Percentiles rank a stretch among this genome's conserved stretches.
Conservation (phyloP, 768 basidiomycete species). For the Lyophyllum shimeji region DNA sequence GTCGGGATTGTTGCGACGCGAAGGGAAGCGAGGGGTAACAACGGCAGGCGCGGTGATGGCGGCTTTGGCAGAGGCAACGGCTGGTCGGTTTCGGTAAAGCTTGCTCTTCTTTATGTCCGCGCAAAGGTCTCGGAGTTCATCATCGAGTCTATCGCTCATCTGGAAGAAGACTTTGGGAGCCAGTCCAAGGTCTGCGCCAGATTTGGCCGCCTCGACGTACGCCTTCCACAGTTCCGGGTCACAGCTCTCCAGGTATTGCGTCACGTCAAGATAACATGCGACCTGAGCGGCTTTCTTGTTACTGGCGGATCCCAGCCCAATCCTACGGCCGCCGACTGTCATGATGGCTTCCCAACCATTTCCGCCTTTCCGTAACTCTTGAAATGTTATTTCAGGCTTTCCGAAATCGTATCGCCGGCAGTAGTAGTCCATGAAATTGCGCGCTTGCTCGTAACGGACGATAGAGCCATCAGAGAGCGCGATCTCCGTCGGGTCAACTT, state of each 20-base stretch:
- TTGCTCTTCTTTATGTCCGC: constrained; percentile 60
- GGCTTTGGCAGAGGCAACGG: constrained; percentile 16
- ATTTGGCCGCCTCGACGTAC: constrained; percentile 59
- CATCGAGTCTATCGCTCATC: constrained; percentile 62
- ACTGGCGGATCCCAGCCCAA: constrained; percentile 72
- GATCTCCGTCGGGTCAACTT: constrained; percentile 21
- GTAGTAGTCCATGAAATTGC: constrained; percentile 94
- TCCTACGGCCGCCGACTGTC: constrained; percentile 72
- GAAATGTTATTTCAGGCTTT: constrained; percentile 67
- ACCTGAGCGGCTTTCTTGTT: constrained; percentile 73
- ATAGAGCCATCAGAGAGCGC: constrained; percentile 60
- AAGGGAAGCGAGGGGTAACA: constrained; percentile 1
- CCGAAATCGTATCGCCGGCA: constrained; percentile 76
- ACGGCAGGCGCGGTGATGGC: neutral
- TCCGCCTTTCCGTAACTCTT: constrained; percentile 27
- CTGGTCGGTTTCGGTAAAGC: constrained; percentile 67
- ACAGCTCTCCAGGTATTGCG: constrained; percentile 82
- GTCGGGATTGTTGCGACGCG: constrained; percentile 25
- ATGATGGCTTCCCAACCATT: constrained; percentile 72
- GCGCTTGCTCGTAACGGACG: constrained; percentile 71
- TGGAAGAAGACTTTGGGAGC: constrained; percentile 69
- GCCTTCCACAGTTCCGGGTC: constrained; percentile 79
- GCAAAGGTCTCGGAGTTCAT: constrained; percentile 70
- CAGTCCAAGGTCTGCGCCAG: constrained; percentile 68
- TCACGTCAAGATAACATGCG: constrained; percentile 84